Evolutionary conservation across 2,329 filamentous ascomycete genomes (phyloP), one percentile per base, ranked within the genome.

Genomic region (Exophiala sp.): DNA sequence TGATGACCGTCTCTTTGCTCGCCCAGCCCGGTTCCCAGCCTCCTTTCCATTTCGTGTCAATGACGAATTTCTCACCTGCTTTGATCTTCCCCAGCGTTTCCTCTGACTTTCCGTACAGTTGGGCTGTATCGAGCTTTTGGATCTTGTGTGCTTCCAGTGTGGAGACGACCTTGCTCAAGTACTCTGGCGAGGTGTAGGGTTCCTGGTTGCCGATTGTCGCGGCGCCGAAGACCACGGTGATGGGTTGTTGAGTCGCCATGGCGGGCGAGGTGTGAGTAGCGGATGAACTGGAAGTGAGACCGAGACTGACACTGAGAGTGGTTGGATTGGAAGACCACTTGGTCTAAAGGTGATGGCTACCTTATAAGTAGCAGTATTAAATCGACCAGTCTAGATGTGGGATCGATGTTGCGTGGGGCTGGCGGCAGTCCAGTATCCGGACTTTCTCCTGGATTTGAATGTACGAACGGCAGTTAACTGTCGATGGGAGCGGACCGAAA

Each of bases 1-100:
- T 53, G 55, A 59, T 19, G 30, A 59, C 54, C n/a, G 50, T 57
- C 13, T 59, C 58, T 32, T 52, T 51, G 19, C 39, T 55, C 5
- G 50, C 47, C 32, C 30, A 46, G 18, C 49, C 48, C 10, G 35
- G 39, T 10, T 24, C 35, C 52, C 70, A 70, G 19, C 72, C 72
- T 11, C 66, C 66, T 7, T 58, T 53, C 27, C 68, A 62, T 55
- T 76, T 76, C 41, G 72, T 75, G 60, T 74, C 71, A 57, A 77
- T 66, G 30, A 57, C 63, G 61, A 76, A 75, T 27, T 64, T 58
- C 1, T 68, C 63, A 27, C 66, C 65, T 11, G 68, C 71, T 2
- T 66, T 62, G 24, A 64, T 55, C 14, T 66, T 50, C 42, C 73
- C 73, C 0, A 77, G 65, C 13, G 65, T 60, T 22, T 62, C 60